phyloP scores from a whole-genome alignment of 257 asterid genomes.

The Linaria vulgaris region DNA sequence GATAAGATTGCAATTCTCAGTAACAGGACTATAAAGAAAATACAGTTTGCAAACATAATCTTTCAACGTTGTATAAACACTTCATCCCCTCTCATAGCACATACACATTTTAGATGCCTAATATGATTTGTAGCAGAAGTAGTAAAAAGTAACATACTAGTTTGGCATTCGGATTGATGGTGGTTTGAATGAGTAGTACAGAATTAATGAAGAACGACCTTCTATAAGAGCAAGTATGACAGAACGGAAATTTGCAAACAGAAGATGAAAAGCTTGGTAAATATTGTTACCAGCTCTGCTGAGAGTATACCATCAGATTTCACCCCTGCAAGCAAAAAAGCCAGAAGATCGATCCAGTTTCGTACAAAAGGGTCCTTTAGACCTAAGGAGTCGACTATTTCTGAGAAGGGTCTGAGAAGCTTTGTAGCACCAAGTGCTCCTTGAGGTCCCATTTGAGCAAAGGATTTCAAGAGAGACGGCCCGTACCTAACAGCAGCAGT shows the following conservation, averaged over 20 bases:
- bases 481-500: constrained; percentile 92
- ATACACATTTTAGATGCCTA: no score
- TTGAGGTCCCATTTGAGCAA: constrained; percentile 90
- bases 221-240: not conserved
- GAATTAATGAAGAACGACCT: not conserved
- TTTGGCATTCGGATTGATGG: no score
- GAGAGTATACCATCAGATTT: constrained; percentile 88
- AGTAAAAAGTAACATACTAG: no score
- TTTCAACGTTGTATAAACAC: no score
- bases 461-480: constrained; percentile 81
- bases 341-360: constrained; percentile 90
- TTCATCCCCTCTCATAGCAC: no score
- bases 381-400: constrained; percentile 74
- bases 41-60: not conserved
- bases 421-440: constrained; percentile 91
- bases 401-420: constrained; percentile 85
- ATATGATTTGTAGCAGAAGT: no score
- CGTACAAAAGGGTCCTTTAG: constrained; percentile 79
- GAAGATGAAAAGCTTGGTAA: constrained; percentile 2
- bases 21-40: not conserved
- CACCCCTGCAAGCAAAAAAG: constrained; percentile 96
- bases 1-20: not conserved
- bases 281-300: constrained; percentile 81
- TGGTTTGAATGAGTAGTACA: no score
- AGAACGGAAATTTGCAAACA: constrained; percentile 9